Percentiles rank a stretch among this genome's conserved stretches.
Evolutionary conservation across 768 basidiomycete species (phyloP).

Genomic region (Mycena capillaripes): DNA sequence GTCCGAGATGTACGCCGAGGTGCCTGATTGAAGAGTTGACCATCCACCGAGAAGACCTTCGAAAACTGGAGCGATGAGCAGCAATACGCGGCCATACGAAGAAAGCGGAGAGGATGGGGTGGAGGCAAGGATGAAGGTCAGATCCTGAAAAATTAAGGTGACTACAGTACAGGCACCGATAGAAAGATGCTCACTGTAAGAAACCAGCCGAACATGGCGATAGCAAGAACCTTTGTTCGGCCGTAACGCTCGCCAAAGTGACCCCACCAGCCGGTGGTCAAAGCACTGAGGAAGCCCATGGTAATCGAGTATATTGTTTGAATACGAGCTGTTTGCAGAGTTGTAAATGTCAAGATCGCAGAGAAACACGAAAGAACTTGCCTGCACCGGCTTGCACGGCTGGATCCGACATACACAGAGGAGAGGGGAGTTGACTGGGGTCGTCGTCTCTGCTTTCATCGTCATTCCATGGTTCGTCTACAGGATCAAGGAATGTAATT

Average conservation of each 20-base stretch:
- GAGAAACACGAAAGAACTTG: conserved; percentile 44
- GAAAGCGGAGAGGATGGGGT: conserved; percentile 73
- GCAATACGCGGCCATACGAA: conserved; percentile 79
- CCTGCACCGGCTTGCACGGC: conserved; percentile 30
- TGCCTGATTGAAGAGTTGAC: conserved; percentile 81
- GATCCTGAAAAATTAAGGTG: conserved; percentile 65
- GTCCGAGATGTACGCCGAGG: conserved; percentile 88
- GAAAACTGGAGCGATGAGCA: conserved; percentile 83
- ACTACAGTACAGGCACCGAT: conserved; percentile 9
- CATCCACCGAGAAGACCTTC: conserved; percentile 91
- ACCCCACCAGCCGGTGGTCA: conserved; percentile 94
- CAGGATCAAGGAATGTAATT: conserved; percentile 42
- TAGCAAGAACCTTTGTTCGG: conserved; percentile 81
- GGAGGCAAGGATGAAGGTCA: conserved; percentile 88
- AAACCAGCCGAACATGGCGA: conserved; percentile 73
- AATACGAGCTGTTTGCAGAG: conserved; percentile 74
- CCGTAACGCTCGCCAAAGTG: conserved; percentile 85
- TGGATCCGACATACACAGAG: conserved; percentile 29
- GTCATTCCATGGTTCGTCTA: not conserved
- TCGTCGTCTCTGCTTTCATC: not conserved
- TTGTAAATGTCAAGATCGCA: conserved; percentile 55
- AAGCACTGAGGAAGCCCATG: conserved; percentile 84
- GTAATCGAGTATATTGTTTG: conserved; percentile 84
- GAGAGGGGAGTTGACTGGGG: not conserved
- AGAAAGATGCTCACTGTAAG: conserved; percentile 46